Evolutionary conservation across 2,329 filamentous ascomycete genomes (phyloP), one percentile per base, ranked within the genome.

Genomic region (Epichloe sylvatica): DNA sequence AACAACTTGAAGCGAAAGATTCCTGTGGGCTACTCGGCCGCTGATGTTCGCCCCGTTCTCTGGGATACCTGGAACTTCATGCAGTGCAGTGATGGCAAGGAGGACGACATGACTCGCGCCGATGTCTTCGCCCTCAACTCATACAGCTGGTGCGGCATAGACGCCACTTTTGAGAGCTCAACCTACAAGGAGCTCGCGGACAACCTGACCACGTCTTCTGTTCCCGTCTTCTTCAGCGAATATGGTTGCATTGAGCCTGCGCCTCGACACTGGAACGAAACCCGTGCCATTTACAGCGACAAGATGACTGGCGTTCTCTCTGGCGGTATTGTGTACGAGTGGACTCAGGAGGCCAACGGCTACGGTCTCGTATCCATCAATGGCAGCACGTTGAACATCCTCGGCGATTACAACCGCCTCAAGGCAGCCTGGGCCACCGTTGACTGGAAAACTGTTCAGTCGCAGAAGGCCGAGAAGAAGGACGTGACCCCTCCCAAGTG

Each of bases 161-260:
- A 79, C 12, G 81, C 81, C 49, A 78, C 75, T 45, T 86, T 78
- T 65, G 64, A 76, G 50, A 76, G 72, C 47, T 79, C 80, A 3
- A 75, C 77, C 36, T 88, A 83, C 63, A 69, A 83, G 56, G 67
- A 71, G 17, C 70, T 88, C 36, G 79, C 84, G 45, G 63, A 69
- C 2, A 77, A 81, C 63, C 88, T 91, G 71, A 67, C 72, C 57
- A 73, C 73, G 55, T 77, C 76, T 38, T 77, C 81, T 15, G 75
- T 89, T 37, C 86, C 86, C 34, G 74, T 90, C 58, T 91, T 91
- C 74, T 90, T 86, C 72, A 86, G 83, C 55, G 86, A 92, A 62
- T 84, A 75, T 58, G 86, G 86, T 53, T 91, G 86, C 77, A 91
- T 89, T 70, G 71, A 74, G 37, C 78, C 80, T 13, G 63, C 69